Percentiles rank a stretch among this genome's conserved stretches.
These are phyloP conservation scores for Paecilomyces sp. DNA, from an alignment of 2,329 filamentous ascomycete genomes.

Conservation along the genomic window DNA sequence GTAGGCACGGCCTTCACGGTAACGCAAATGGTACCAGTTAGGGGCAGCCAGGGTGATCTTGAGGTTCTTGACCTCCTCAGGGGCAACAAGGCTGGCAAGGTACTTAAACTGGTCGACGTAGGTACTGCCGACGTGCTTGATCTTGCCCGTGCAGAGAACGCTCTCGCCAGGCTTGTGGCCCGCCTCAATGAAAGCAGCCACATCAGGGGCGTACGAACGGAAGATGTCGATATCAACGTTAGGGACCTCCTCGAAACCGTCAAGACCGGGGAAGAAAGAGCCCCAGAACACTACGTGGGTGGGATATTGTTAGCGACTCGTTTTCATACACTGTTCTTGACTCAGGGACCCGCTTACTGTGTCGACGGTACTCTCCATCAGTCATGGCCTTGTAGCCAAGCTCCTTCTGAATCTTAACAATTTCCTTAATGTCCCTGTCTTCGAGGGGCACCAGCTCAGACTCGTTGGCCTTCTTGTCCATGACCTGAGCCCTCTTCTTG, in stretches of 20 bases:
- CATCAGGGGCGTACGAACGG: conserved; percentile 53
- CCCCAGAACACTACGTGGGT: conserved; percentile 47
- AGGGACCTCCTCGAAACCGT: conserved; percentile 48
- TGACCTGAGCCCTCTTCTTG: conserved; percentile 49
- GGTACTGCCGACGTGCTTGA: conserved; percentile 50
- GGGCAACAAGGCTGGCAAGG: conserved; percentile 52
- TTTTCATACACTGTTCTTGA: not conserved
- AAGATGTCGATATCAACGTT: conserved; percentile 46
- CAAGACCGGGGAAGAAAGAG: conserved; percentile 48
- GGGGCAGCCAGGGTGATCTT: conserved; percentile 63
- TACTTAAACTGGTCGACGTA: conserved; percentile 54
- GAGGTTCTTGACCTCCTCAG: conserved; percentile 56
- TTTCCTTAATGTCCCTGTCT: conserved; percentile 57
- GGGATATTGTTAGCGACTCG: not conserved
- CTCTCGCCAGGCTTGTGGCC: conserved; percentile 50
- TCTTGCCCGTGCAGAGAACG: conserved; percentile 52
- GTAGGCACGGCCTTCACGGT: conserved; percentile 50
- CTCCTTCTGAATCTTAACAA: conserved; percentile 58
- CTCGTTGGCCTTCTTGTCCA: conserved; percentile 48
- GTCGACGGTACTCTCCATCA: conserved; percentile 59
- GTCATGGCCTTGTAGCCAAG: conserved; percentile 58
- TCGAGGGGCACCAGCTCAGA: conserved; percentile 57
- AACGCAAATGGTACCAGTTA: conserved; percentile 63
- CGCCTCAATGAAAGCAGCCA: conserved; percentile 55
- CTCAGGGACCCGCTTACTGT: conserved; percentile 23